Conservation (phyloP, 23 red algal species). For the Agarophyton chilense region DNA sequence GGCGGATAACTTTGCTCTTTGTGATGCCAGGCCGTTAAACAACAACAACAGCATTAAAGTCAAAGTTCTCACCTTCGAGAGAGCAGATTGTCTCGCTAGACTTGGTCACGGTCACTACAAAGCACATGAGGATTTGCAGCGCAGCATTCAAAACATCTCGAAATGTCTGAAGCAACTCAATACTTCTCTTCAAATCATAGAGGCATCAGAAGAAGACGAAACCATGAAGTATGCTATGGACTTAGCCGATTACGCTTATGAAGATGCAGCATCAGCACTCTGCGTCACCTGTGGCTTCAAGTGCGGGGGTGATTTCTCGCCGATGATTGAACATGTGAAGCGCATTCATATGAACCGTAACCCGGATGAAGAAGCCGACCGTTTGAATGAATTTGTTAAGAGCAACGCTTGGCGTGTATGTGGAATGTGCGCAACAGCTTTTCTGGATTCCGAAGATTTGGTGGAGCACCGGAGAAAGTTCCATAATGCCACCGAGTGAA, state of each 20-base stretch:
- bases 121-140: not conserved
- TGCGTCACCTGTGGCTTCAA: slow-evolving; percentile 9
- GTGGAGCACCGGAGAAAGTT: not conserved
- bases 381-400: not conserved
- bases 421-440: not conserved
- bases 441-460: not conserved
- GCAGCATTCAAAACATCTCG: not conserved
- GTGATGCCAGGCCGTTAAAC: not conserved
- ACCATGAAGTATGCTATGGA: not conserved
- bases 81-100: not conserved
- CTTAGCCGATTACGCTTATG: not conserved
- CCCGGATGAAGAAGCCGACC: not conserved
- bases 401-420: not conserved
- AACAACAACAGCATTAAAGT: not conserved
- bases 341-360: not conserved
- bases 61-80: not conserved
- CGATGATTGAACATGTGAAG: slow-evolving; percentile 18
- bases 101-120: not conserved
- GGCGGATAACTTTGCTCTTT: not conserved
- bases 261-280: not conserved
- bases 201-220: not conserved
- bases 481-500: no score
- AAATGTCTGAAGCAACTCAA: not conserved
- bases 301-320: slow-evolving; percentile 3
- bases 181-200: not conserved